Evolutionary conservation across 352 stramenopile genomes (phyloP).

Genomic region (Globisporangium alternatum): DNA sequence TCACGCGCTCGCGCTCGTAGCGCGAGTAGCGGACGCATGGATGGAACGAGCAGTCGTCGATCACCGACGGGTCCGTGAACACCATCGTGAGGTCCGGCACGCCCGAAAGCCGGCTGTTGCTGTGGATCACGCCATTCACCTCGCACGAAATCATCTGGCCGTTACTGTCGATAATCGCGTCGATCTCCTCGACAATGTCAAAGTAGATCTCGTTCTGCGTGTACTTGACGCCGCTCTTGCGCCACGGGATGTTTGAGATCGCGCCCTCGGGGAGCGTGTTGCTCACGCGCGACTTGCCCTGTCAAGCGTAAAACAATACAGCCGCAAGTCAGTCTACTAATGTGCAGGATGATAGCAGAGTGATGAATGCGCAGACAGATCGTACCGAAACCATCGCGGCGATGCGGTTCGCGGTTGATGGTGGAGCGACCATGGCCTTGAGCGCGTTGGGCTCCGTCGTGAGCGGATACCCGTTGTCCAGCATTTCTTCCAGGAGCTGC

Average conservation of each 20-base stretch:
- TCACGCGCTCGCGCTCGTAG: slow-evolving; percentile 95
- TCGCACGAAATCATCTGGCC: slow-evolving; percentile 92
- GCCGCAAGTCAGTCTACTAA: too few species aligned
- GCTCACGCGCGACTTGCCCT: slow-evolving; percentile 88
- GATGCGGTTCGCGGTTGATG: slow-evolving; percentile 91
- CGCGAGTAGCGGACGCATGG: slow-evolving; percentile 96
- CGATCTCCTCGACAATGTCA: slow-evolving; percentile 97
- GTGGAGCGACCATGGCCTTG: slow-evolving; percentile 95
- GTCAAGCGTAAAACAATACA: not conserved
- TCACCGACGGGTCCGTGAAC: slow-evolving; percentile 95
- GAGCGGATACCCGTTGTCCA: slow-evolving; percentile 97
- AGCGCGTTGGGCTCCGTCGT: slow-evolving; percentile 97
- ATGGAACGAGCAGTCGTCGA: slow-evolving; percentile 98
- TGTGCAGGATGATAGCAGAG: too few species aligned
- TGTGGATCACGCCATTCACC: slow-evolving; percentile 94
- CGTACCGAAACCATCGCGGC: slow-evolving; percentile 80
- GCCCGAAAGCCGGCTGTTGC: slow-evolving; percentile 94
- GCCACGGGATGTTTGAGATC: slow-evolving; percentile 96
- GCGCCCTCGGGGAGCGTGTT: slow-evolving; percentile 91
- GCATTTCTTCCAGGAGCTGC: slow-evolving; percentile 94
- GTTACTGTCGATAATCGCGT: slow-evolving; percentile 94
- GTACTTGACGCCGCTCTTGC: slow-evolving; percentile 95
- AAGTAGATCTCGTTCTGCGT: slow-evolving; percentile 98
- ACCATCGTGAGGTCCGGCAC: slow-evolving; percentile 97
- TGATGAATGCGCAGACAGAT: not conserved